phyloP scores from a whole-genome alignment of 345 rosid species.

The Eutrema yunnanense region DNA sequence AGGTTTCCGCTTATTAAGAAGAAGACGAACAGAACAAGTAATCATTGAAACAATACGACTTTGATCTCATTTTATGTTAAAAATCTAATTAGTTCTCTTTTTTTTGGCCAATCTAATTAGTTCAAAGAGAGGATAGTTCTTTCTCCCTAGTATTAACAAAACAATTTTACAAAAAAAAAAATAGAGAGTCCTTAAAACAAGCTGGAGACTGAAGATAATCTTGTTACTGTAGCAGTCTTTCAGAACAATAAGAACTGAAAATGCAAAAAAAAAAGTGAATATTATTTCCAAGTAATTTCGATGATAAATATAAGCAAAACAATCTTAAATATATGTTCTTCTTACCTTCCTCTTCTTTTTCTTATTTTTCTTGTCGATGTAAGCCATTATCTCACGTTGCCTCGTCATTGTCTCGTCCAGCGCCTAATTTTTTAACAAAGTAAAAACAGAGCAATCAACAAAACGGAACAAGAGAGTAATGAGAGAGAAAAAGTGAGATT shows the following conservation, averaged over 20 bases:
- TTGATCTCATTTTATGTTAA: conserved; percentile 5
- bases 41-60: neutral
- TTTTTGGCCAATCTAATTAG: neutral
- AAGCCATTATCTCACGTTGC: conserved; percentile 43
- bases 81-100: neutral
- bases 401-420: conserved; percentile 37
- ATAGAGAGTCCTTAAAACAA: no score
- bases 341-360: conserved; percentile 42
- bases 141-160: conserved; percentile 1
- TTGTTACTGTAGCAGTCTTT: conserved; percentile 4
- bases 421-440: conserved; percentile 33
- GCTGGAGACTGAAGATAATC: neutral
- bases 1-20: conserved; percentile 7
- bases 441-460: neutral
- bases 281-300: neutral
- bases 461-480: neutral
- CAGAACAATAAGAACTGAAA: conserved; percentile 29
- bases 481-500: neutral
- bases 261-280: neutral
- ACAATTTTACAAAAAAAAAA: neutral
- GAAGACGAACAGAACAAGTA: conserved; percentile 17
- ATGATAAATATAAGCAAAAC: neutral
- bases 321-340: neutral
- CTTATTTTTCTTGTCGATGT: conserved; percentile 40
- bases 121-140: conserved; percentile 2